Evolutionary conservation across 164 flowering plant species (phyloP), one percentile per base, ranked within the genome.

Genomic region (Kalanchoe fedtschenkoi): DNA sequence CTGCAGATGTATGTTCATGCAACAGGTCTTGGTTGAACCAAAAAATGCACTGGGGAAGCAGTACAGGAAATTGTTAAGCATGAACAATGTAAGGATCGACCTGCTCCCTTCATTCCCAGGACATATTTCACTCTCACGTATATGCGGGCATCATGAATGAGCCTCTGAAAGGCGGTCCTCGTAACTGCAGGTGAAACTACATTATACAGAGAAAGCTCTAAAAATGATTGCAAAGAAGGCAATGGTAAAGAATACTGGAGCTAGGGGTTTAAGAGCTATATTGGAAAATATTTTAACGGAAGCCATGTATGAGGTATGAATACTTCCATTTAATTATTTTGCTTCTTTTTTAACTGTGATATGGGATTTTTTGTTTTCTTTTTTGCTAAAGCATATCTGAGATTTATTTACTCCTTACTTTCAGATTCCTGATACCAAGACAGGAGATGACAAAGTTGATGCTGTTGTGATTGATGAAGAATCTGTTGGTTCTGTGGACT

Each of bases 41-140:
- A 95, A 80, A 70, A 89, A 95, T 78, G 99, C 99, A 66, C 96
- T 95, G 58, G 91, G 91, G 21, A 95, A 83, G 81, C 99, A 95
- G 77, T 95, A 81, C 82, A 91, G 84, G 83, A 91, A 91, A 72
- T 62, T 91, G 75, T 91, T 95, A 65, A 77, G 82, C 72, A 95
- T 95, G 97, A 95, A 91, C 66, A 79, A 86, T 64, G 99, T 91
- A 75, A 80, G 97, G 57, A 58, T 62, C 61, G 1, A 16, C n/a
- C 34, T 56, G 34, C 37, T 26, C 44, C n/a, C 59, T 41, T 54
- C 62, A 62, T 9, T 15, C 22, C n/a, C 28, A 44, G 26, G 28
- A 29, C 28, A 15, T 29, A 42, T 30, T n/a, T 32, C 68, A 33
- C 11, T 33, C 38, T 28, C 4, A 7, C n/a, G n/a, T 33, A 19